phyloP scores from a whole-genome alignment of 2,329 filamentous ascomycete species.

The Peltaster fructicola region DNA sequence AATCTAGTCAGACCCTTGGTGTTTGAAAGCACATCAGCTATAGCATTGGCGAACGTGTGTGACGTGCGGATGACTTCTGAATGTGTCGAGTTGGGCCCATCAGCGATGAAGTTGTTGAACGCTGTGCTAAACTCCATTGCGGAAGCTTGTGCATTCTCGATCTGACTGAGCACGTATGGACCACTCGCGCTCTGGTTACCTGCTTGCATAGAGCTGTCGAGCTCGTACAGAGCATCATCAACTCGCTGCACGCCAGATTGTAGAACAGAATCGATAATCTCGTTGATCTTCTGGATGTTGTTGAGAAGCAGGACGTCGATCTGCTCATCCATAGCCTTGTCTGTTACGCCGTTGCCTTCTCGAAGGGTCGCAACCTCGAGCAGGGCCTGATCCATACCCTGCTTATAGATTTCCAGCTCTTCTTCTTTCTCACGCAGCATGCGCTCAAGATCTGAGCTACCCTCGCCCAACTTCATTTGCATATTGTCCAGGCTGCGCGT shows the following conservation, averaged over 20 bases:
- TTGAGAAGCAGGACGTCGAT: constrained; percentile 78
- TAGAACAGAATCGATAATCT: constrained; percentile 91
- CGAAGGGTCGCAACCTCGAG: constrained; percentile 81
- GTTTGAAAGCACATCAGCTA: constrained; percentile 88
- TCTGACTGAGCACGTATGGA: constrained; percentile 84
- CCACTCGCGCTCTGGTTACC: constrained; percentile 97
- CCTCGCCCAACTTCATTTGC: constrained; percentile 59
- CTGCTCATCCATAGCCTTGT: constrained; percentile 70
- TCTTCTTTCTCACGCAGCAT: constrained; percentile 87
- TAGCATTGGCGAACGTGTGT: constrained; percentile 73
- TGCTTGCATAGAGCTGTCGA: constrained; percentile 95
- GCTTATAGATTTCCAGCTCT: constrained; percentile 94
- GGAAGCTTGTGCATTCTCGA: constrained; percentile 86
- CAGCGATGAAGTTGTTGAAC: constrained; percentile 97
- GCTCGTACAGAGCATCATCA: constrained; percentile 89
- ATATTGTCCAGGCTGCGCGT: constrained; percentile 71
- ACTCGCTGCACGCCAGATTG: constrained; percentile 86
- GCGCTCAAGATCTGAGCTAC: constrained; percentile 69
- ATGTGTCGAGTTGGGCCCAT: constrained; percentile 79
- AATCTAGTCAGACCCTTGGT: constrained; percentile 88
- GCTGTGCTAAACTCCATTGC: constrained; percentile 95
- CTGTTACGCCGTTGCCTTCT: constrained; percentile 42
- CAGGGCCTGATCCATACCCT: constrained; percentile 89
- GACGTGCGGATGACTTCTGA: constrained; percentile 85
- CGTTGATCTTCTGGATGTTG: constrained; percentile 84